These are phyloP conservation scores for Physocladia obscura DNA, from an alignment of 192 early-diverging fungal genomes.

Conservation along the genomic window DNA sequence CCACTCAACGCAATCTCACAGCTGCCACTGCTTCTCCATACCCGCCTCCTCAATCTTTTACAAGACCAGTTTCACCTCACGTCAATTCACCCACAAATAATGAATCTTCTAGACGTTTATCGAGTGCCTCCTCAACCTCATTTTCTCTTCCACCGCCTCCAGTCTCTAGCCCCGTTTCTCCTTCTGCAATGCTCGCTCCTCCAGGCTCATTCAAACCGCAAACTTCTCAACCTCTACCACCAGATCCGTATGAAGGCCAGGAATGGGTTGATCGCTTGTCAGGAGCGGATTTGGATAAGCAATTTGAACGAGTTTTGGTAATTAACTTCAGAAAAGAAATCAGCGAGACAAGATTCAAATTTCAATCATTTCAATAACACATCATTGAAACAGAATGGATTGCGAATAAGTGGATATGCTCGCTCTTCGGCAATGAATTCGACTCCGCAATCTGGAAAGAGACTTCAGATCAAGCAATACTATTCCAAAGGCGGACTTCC, in stretches of 20 bases:
- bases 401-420: constrained; percentile 21
- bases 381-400: not conserved
- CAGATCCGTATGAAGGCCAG: not conserved
- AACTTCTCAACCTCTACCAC: not conserved
- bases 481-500: constrained; percentile 1
- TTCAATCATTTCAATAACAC: too few species aligned
- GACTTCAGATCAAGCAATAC: constrained; percentile 6
- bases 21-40: not conserved
- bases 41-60: not conserved
- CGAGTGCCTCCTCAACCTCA: not conserved
- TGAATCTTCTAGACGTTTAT: not conserved
- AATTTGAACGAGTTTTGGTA: constrained; percentile 17
- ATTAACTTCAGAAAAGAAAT: too few species aligned
- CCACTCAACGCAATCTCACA: not conserved
- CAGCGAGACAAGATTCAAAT: too few species aligned
- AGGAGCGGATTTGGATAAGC: constrained; percentile 7
- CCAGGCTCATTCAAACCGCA: not conserved
- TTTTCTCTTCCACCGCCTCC: not conserved
- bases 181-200: not conserved
- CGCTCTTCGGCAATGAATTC: constrained; percentile 8
- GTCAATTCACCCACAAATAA: not conserved
- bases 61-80: not conserved
- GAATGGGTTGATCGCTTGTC: constrained; percentile 14
- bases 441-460: not conserved
- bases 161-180: not conserved